Percentiles rank a stretch among this genome's conserved stretches.
Conservation (phyloP, 2,329 filamentous ascomycete species). For the Fonsecaea pedrosoi region DNA sequence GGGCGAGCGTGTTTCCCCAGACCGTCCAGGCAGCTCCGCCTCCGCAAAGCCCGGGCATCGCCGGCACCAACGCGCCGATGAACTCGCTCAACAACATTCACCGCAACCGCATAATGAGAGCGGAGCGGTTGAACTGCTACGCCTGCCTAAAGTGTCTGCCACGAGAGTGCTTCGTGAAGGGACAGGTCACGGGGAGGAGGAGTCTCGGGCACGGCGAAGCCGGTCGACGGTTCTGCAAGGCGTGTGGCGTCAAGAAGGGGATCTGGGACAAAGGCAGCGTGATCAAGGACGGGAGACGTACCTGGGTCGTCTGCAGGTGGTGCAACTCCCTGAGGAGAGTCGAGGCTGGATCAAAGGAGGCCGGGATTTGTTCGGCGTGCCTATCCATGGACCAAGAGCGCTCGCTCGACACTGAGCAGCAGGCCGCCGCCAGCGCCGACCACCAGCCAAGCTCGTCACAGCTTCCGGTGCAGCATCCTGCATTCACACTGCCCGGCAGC, state of each 20-base stretch:
- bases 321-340: slow-evolving; percentile 15
- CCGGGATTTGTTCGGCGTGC: slow-evolving; percentile 21
- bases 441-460: not conserved
- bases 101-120: slow-evolving; percentile 20
- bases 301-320: slow-evolving; percentile 14
- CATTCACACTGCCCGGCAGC: not conserved
- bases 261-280: slow-evolving; percentile 35
- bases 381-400: not conserved
- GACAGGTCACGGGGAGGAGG: slow-evolving; percentile 32
- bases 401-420: not conserved
- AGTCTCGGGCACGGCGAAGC: slow-evolving; percentile 37
- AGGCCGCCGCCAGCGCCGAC: not conserved
- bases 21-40: not conserved
- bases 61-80: not conserved
- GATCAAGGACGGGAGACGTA: slow-evolving; percentile 3
- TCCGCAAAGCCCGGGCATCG: too few species aligned
- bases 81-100: slow-evolving; percentile 24
- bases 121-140: slow-evolving; percentile 35
- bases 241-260: slow-evolving; percentile 32
- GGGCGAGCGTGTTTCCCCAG: slow-evolving; percentile 21
- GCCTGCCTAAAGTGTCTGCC: slow-evolving; percentile 36
- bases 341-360: slow-evolving; percentile 4
- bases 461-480: not conserved
- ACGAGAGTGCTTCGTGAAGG: slow-evolving; percentile 28
- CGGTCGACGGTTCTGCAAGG: slow-evolving; percentile 36